Evolutionary conservation across 192 early-diverging fungal genomes (phyloP), one percentile per base, ranked within the genome.

Genomic region (Gamsiella multidivaricata): DNA sequence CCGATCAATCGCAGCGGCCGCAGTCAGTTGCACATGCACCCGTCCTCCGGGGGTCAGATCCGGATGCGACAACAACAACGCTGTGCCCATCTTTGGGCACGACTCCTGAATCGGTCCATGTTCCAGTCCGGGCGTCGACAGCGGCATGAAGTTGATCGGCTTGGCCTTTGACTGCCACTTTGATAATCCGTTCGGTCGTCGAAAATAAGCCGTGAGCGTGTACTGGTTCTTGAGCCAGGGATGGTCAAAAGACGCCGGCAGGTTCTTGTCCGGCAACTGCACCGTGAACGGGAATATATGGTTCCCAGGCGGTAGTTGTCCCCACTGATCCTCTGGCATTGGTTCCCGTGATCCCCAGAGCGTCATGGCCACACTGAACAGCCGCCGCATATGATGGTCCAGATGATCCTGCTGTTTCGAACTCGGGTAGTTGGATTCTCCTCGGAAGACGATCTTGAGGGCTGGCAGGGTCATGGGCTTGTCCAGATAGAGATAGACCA

Each of bases 181-280:
- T 9, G 74, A 78, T 9, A 78, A 54, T 41, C 74, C 74, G 22
- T 78, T 78, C n/a, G 79, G 79, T 26, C 79, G 70, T 29, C 69
- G 50, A 46, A 69, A 71, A 33, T 73, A 68, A 17, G 79, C 79
- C 11, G 63, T 71, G 39, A 80, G 65, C 2, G 70, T 73, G 46
- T 80, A 80, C 39, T 69, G 68, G 52, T 73, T 80, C 69, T 80
- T 80, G 70, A 71, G 70, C 79, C 79, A 80, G 2, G 69, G 69
- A 42, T 80, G 69, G 9, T 80, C 79, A 69, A 80, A 80, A 1
- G 79, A 80, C 8, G 70, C 70, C 5, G 79, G 79, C 29, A 80
- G 43, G 37, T 80, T 80, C 26, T 73, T 73, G 62, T 80, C 69
- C 0, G 79, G 79, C 3, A 80, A 58, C 12, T 73, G 79, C 39